These are phyloP conservation scores for Neocallimastix lanati DNA, from an alignment of 192 early-diverging fungal genomes.

Conservation along the genomic window DNA sequence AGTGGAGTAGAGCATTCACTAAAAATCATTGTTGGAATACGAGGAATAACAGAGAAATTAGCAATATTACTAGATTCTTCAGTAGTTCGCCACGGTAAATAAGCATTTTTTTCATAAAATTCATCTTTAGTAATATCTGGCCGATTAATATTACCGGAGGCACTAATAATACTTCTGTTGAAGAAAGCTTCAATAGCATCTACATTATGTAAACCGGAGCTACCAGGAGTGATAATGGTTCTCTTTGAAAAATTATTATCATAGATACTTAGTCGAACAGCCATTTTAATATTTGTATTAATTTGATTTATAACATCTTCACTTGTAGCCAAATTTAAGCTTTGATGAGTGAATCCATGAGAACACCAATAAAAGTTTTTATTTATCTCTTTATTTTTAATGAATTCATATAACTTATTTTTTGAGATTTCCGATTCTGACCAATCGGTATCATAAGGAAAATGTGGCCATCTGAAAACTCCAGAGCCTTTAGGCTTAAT, in stretches of 20 bases:
- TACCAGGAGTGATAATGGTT: not conserved
- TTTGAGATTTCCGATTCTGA: not conserved
- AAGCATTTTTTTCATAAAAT: not conserved
- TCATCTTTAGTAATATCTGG: not conserved
- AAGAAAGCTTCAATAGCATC: not conserved
- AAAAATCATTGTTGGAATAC: not conserved
- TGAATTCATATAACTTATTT: not conserved
- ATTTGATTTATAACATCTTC: not conserved
- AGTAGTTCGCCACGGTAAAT: not conserved
- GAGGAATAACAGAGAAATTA: not conserved
- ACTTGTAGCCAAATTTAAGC: not conserved
- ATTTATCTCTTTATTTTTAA: not conserved
- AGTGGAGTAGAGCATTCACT: not conserved
- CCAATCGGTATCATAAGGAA: not conserved
- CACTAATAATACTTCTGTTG: not conserved
- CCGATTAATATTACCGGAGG: not conserved
- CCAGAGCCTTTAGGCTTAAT: not conserved
- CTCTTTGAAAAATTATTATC: not conserved
- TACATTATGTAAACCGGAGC: not conserved
- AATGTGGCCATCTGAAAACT: not conserved
- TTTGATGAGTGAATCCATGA: not conserved
- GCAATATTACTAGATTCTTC: not conserved
- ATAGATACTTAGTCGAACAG: not conserved
- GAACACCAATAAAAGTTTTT: not conserved
- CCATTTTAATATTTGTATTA: not conserved